Evolutionary conservation across 2,329 filamentous ascomycete genomes (phyloP).

Genomic region (Fusarium succisae): DNA sequence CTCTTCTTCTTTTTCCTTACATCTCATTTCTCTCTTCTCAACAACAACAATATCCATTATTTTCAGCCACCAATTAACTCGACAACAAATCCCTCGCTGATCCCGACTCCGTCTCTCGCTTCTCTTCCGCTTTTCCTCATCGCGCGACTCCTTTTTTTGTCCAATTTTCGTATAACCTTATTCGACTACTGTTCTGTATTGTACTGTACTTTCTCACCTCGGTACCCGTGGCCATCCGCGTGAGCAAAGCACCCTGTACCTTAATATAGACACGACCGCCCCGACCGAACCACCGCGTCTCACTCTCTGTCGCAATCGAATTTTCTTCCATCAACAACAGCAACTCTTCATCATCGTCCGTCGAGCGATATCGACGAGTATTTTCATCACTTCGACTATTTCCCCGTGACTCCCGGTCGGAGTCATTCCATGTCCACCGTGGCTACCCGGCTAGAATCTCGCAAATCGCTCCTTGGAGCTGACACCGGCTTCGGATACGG

Average conservation of each 20-base stretch:
- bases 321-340: constrained; percentile 7
- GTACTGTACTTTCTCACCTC: background rate
- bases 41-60: constrained; percentile 13
- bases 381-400: constrained; percentile 6
- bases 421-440: constrained; percentile 48
- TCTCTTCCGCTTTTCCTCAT: constrained; percentile 7
- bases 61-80: constrained; percentile 22
- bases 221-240: constrained; percentile 12
- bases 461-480: constrained; percentile 52
- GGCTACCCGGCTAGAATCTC: constrained; percentile 54
- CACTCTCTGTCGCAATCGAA: background rate
- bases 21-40: constrained; percentile 35
- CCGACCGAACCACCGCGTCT: constrained; percentile 25
- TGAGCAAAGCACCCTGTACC: constrained; percentile 6
- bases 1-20: constrained; percentile 25
- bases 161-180: constrained; percentile 12
- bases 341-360: constrained; percentile 6
- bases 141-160: constrained; percentile 26
- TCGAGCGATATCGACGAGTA: constrained; percentile 24
- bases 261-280: constrained; percentile 25
- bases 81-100: constrained; percentile 8
- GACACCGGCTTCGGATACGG: constrained; percentile 52
- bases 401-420: constrained; percentile 49
- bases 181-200: background rate
- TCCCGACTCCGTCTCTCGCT: constrained; percentile 33